Evolutionary conservation across 495 filamentous ascomycete species (phyloP).

Genomic region (Opeltia flavorubescens): DNA sequence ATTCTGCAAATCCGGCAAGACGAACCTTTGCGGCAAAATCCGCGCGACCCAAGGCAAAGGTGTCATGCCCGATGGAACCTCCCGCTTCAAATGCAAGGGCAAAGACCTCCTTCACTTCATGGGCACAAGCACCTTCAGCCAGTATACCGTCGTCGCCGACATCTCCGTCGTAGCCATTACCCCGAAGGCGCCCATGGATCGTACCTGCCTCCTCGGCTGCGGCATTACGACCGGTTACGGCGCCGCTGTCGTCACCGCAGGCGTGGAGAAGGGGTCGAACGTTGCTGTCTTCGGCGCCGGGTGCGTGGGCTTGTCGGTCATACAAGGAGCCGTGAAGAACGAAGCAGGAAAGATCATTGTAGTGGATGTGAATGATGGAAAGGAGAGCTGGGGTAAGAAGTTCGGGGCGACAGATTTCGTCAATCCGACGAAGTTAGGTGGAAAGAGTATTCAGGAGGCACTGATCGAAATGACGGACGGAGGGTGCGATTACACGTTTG

Average conservation of each 20-base stretch:
- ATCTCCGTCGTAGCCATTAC: constrained; percentile 95
- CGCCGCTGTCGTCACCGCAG: constrained; percentile 82
- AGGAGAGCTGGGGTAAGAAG: constrained; percentile 84
- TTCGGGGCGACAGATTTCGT: constrained; percentile 96
- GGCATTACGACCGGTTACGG: constrained; percentile 98
- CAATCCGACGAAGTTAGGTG: constrained; percentile 69
- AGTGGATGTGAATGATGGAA: constrained; percentile 83
- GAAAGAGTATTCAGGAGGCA: constrained; percentile 72
- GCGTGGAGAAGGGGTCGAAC: constrained; percentile 75
- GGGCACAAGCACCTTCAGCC: constrained; percentile 96
- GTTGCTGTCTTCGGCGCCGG: constrained; percentile 94
- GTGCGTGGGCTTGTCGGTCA: constrained; percentile 86
- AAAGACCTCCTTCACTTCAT: constrained; percentile 96
- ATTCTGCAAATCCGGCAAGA: constrained; percentile 99
- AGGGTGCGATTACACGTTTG: constrained; percentile 97
- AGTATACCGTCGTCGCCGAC: constrained; percentile 97
- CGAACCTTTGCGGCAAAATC: constrained; percentile 98
- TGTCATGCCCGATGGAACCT: constrained; percentile 96
- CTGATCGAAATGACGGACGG: constrained; percentile 98
- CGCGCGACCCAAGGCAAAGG: constrained; percentile 89
- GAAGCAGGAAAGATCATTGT: constrained; percentile 84
- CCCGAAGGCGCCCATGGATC: constrained; percentile 83
- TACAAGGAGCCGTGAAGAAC: constrained; percentile 87
- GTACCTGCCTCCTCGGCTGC: constrained; percentile 88
- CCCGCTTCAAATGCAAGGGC: constrained; percentile 86